These are phyloP conservation scores for Pachyrhizus erosus DNA, from an alignment of 306 rosid genomes.

Conservation along the genomic window DNA sequence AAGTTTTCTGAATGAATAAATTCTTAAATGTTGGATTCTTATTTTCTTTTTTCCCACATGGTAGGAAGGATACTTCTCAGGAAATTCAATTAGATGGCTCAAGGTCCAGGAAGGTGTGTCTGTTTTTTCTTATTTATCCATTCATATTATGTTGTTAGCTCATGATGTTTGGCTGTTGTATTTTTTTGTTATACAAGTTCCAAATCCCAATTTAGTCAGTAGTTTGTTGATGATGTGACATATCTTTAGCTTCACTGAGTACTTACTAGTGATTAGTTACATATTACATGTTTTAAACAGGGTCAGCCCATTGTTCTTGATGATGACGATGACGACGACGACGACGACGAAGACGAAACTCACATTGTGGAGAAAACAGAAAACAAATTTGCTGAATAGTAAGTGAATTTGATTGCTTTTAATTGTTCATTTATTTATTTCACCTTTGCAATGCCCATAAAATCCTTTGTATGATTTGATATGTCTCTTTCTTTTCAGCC, in stretches of 20 bases:
- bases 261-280: constrained; percentile 12
- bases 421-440: constrained; percentile 20
- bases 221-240: constrained; percentile 23
- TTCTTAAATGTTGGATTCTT: constrained; percentile 12
- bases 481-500: constrained; percentile 59
- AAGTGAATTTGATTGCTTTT: constrained; percentile 39
- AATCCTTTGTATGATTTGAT: constrained; percentile 39
- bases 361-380: constrained; percentile 48
- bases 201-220: constrained; percentile 29
- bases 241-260: constrained; percentile 27
- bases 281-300: constrained; percentile 50
- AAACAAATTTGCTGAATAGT: constrained; percentile 64
- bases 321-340: constrained; percentile 73
- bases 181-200: constrained; percentile 16
- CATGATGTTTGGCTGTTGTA: constrained; percentile 17
- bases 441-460: constrained; percentile 20
- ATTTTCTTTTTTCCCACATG: constrained; percentile 25
- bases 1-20: constrained; percentile 40
- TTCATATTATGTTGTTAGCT: constrained; percentile 14
- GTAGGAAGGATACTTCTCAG: constrained; percentile 59
- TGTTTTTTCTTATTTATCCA: constrained; percentile 18
- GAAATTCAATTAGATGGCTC: constrained; percentile 45
- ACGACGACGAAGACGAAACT: constrained; percentile 61
- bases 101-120: constrained; percentile 65
- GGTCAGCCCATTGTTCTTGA: constrained; percentile 71